Evolutionary conservation across 208 protist species (phyloP), one percentile per base, ranked within the genome.

Genomic region (Jaenimonas drosophilae): DNA sequence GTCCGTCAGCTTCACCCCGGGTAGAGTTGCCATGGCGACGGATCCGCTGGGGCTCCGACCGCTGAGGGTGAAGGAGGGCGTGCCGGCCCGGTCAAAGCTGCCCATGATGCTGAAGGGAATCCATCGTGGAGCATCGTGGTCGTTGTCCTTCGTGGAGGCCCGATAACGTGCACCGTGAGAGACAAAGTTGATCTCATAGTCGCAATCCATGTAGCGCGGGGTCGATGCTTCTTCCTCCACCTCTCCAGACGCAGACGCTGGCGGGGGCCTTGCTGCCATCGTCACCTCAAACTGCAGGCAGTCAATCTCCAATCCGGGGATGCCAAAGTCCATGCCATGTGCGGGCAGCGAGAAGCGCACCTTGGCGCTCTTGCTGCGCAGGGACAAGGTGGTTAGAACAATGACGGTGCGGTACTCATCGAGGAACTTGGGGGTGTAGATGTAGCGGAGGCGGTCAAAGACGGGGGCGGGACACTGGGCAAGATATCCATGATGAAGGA

Each of bases 341-440:
- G 66, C 81, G 0, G 81, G 66, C 1, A 86, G 63, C 0, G 76
- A 86, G 50, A 90, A 90, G 32, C 70, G 66, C 34, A 90, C 53
- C 20, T 58, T 53, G 3, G 56, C 66, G 9, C 33, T 59, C 28
- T 23, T 45, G 41, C 60, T 57, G 24, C 28, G 16, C 49, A 66
- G 64, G 7, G 54, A 61, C 16, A 46, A 45, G 17, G 41, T 24
- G 9, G 59, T 41, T 54, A 75, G 54, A 19, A 88, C 65, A 45
- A 84, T 56, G 17, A 72, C 63, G 16, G 62, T 66, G 40, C 60
- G 40, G 16, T 71, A 64, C 7, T 30, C 42, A 9, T 24, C 30
- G 21, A 86, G 61, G 33, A 82, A 64, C 32, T 46, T 53, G 5
- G 44, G 45, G 2, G 69, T 47, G 31, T 84, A 71, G 0, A 90